These are phyloP conservation scores for Corynascus novoguineensis DNA, from an alignment of 495 filamentous ascomycete species.

Conservation along the genomic window DNA sequence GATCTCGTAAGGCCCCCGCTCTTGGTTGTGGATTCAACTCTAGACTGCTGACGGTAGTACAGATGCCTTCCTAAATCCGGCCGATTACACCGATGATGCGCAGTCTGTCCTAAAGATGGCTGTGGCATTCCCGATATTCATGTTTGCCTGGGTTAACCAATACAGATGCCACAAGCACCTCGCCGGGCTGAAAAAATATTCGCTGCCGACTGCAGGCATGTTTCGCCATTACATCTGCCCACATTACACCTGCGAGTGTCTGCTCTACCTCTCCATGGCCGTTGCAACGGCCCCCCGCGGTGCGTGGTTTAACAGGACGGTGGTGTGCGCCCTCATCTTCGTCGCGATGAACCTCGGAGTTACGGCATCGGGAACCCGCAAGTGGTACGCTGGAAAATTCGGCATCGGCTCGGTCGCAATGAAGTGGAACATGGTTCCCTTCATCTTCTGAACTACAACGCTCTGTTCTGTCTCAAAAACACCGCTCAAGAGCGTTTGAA, in stretches of 20 bases:
- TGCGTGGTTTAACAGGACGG: constrained; percentile 61
- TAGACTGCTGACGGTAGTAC: constrained; percentile 17
- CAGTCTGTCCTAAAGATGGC: constrained; percentile 55
- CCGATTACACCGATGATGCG: constrained; percentile 31
- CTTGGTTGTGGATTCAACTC: neutral
- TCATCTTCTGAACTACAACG: constrained; percentile 51
- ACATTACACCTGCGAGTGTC: constrained; percentile 87
- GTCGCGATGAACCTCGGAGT: constrained; percentile 74
- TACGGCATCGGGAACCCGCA: constrained; percentile 68
- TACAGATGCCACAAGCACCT: constrained; percentile 78
- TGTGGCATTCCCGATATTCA: constrained; percentile 58
- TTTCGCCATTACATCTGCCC: constrained; percentile 72
- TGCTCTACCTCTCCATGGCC: constrained; percentile 75
- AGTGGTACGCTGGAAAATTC: constrained; percentile 80
- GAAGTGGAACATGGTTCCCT: constrained; percentile 81
- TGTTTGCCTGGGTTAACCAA: constrained; percentile 71
- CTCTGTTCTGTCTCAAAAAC: neutral
- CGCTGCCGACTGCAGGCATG: constrained; percentile 59
- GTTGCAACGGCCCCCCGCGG: constrained; percentile 64
- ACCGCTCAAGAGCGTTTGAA: constrained; percentile 31
- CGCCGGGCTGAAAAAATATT: constrained; percentile 75
- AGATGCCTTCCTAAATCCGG: constrained; percentile 32
- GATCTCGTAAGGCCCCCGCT: constrained; percentile 52
- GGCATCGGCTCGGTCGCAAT: constrained; percentile 58
- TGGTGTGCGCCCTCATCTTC: constrained; percentile 63